These are phyloP conservation scores for Ceratobasidium sp. DNA, from an alignment of 1,284 basidiomycete species.

Conservation along the genomic window DNA sequence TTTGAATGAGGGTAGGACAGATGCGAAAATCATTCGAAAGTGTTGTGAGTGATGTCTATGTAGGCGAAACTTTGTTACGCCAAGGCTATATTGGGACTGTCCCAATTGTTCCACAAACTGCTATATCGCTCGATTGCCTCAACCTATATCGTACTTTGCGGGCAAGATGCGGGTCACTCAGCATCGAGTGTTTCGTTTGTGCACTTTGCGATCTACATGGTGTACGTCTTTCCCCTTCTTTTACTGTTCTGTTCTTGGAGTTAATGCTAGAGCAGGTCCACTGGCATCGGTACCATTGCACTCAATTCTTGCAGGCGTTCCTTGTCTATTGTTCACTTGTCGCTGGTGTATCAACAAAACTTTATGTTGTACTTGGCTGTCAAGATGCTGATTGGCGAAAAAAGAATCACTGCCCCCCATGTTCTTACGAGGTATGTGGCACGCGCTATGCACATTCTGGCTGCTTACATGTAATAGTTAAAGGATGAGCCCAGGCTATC, in stretches of 20 bases:
- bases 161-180: neutral
- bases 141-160: neutral
- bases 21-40: neutral
- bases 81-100: neutral
- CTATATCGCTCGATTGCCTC: neutral
- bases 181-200: neutral
- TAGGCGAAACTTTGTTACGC: neutral
- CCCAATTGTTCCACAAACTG: neutral
- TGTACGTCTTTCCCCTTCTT: constrained; percentile 16
- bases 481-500: constrained; percentile 51
- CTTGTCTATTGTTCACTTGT: neutral
- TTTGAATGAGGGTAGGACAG: neutral
- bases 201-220: neutral
- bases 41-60: neutral
- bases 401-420: constrained; percentile 54
- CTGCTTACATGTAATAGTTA: constrained; percentile 43
- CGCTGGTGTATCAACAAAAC: neutral
- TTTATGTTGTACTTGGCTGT: constrained; percentile 31
- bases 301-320: neutral
- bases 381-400: constrained; percentile 47
- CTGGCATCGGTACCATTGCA: neutral
- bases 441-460: neutral
- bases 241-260: neutral
- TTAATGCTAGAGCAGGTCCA: neutral
- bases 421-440: constrained; percentile 51